Evolutionary conservation across 768 basidiomycete genomes (phyloP), one percentile per base, ranked within the genome.

Genomic region (Lactarius sanguifluus): DNA sequence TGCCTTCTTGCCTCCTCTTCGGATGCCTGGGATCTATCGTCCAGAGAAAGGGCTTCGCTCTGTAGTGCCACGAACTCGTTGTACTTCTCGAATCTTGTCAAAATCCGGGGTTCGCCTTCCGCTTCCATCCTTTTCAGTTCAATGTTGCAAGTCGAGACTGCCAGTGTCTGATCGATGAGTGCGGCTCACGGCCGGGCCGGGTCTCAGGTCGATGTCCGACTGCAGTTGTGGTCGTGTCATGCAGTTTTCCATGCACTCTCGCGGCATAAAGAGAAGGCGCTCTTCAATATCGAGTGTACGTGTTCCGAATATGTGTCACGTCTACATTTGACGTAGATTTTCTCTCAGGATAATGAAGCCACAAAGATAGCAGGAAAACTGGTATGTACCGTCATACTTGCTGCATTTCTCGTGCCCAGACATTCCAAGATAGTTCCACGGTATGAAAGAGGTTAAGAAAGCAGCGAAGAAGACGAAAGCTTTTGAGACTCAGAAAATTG

Each of bases 401-500:
- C 30, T 18, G 36, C 50, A 12, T 32, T 50, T 40, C 36, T 13
- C 28, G 52, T 38, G 32, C 23, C 25, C 40, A 41, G 20, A 63
- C 34, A 60, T 30, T 20, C 18, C 38, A 59, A 68, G 63, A 60
- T 70, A 96, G 94, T 86, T 91, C 71, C 91, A 91, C 74, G 84
- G 84, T 65, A 73, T 90, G 59, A 89, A 85, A 73, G 88, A 90
- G 70, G 83, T 91, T 10, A 82, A 83, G 69, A 90, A 90, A 71
- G 84, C 88, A 5, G 85, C 89, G 34, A 96, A 93, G 79, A 92
- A 89, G 72, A 89, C 90, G 12, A 92, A 86, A 74, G 77, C 83
- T 0, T 91, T 92, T 67, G 94, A 96, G 78, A 85, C 84, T 0
- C 91, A 89, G 75, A 90, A 89, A 74, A 76, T 89, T n/a, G 83